These are phyloP conservation scores for Talaromyces stipitatus DNA, from an alignment of 495 filamentous ascomycete genomes.

Conservation along the genomic window DNA sequence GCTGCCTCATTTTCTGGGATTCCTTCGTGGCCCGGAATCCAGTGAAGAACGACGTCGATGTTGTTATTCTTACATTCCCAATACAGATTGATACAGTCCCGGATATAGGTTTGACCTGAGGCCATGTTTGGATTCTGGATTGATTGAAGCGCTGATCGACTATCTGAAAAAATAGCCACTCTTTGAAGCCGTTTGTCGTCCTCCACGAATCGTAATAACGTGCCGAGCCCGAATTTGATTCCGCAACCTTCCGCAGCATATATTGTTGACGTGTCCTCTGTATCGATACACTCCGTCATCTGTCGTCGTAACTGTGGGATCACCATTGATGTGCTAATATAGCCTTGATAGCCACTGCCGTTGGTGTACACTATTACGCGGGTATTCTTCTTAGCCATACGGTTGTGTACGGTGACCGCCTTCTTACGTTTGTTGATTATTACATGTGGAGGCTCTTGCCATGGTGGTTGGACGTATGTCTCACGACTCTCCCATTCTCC, in stretches of 20 bases:
- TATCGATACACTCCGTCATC: slow-evolving; percentile 2
- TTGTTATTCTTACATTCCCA: neutral
- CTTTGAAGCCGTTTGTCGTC: no score
- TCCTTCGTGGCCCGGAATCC: slow-evolving; percentile 12
- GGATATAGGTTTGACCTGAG: neutral
- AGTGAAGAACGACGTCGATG: neutral
- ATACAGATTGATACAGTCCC: neutral
- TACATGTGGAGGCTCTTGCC: slow-evolving; percentile 9
- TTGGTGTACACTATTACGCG: slow-evolving; percentile 7
- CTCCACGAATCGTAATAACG: no score
- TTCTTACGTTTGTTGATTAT: slow-evolving; percentile 7
- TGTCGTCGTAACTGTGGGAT: neutral
- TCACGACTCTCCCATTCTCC: slow-evolving; percentile 12
- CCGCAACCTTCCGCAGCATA: no score
- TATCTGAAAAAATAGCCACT: neutral
- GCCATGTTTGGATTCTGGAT: neutral
- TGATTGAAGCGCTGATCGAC: slow-evolving; percentile 5
- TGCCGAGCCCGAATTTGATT: no score
- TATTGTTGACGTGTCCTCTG: no score
- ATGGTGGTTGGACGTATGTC: slow-evolving; percentile 11
- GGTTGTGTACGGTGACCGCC: neutral
- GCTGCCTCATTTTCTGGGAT: slow-evolving; percentile 12
- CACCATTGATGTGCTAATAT: slow-evolving; percentile 1
- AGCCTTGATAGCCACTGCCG: no score
- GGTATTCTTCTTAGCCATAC: slow-evolving; percentile 5